A percentile compares a stretch with the other conserved stretches of the same genome.
Conservation (phyloP, 2,329 filamentous ascomycete species). For the Neonectria ditissima region DNA sequence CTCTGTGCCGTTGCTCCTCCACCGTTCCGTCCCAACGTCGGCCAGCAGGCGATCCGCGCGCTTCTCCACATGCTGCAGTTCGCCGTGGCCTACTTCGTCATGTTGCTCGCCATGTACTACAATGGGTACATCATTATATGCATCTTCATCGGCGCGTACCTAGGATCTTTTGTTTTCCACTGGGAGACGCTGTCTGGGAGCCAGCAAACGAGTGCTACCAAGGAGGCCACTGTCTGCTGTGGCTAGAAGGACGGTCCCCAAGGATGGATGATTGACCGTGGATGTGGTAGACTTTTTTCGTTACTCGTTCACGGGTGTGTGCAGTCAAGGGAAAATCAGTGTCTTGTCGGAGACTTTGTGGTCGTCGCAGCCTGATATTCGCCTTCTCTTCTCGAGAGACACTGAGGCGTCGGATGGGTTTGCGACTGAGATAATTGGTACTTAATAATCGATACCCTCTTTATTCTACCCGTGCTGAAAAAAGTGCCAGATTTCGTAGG, state of each 20-base stretch:
- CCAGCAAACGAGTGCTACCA: constrained; percentile 50
- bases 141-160: constrained; percentile 80
- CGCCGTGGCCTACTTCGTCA: constrained; percentile 81
- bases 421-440: not conserved
- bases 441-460: constrained; percentile 7
- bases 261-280: not conserved
- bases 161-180: constrained; percentile 79
- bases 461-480: not conserved
- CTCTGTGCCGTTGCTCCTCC: constrained; percentile 39
- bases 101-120: constrained; percentile 70
- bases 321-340: not conserved
- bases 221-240: constrained; percentile 57
- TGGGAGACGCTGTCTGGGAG: constrained; percentile 67
- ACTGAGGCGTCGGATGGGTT: not conserved
- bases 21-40: constrained; percentile 66
- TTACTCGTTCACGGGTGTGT: not conserved
- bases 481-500: not conserved
- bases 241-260: constrained; percentile 43
- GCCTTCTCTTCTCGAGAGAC: not conserved
- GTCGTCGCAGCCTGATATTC: too few species aligned
- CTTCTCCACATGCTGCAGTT: constrained; percentile 78
- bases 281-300: too few species aligned
- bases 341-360: not conserved
- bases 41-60: constrained; percentile 76
- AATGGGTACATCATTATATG: constrained; percentile 83